Evolutionary conservation across 2,329 filamentous ascomycete genomes (phyloP).

Genomic region (Apiospora phragmitis): DNA sequence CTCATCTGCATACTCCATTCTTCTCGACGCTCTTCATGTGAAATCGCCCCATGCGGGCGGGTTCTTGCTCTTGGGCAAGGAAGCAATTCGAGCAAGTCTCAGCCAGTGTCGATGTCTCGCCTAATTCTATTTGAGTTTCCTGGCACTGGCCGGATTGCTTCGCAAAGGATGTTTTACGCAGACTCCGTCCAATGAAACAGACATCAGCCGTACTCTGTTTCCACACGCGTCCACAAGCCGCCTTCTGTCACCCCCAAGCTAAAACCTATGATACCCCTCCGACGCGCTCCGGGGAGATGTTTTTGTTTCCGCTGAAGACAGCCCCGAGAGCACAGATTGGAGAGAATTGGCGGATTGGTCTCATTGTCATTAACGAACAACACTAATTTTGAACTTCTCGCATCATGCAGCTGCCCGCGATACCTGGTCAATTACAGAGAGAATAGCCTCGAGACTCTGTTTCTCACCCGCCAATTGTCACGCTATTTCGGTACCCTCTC

Average conservation of each 20-base stretch:
- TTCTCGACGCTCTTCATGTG: not conserved
- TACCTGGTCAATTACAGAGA: constrained; percentile 24
- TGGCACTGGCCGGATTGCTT: not conserved
- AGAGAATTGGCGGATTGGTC: not conserved
- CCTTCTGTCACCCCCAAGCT: not conserved
- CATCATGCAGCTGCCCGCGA: constrained; percentile 38
- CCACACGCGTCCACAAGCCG: not conserved
- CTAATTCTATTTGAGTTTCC: constrained; percentile 2
- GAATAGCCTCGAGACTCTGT: not conserved
- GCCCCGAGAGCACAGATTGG: not conserved
- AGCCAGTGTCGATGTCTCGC: not conserved
- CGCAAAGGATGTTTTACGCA: not conserved
- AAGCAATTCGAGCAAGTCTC: not conserved
- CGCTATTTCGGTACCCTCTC: not conserved
- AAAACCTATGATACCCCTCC: not conserved
- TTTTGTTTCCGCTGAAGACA: not conserved
- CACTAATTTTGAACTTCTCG: constrained; percentile 26
- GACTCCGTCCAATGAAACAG: constrained; percentile 3
- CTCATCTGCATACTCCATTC: not conserved
- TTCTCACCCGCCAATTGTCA: not conserved
- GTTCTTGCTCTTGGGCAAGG: not conserved
- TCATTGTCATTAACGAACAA: not conserved
- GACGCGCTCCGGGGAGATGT: not conserved
- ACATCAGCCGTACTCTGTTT: not conserved
- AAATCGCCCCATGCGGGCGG: not conserved